A percentile compares a stretch with the other conserved stretches of the same genome.
phyloP scores from a whole-genome alignment of 2,329 filamentous ascomycete genomes.

The Colletotrichum tabaci region DNA sequence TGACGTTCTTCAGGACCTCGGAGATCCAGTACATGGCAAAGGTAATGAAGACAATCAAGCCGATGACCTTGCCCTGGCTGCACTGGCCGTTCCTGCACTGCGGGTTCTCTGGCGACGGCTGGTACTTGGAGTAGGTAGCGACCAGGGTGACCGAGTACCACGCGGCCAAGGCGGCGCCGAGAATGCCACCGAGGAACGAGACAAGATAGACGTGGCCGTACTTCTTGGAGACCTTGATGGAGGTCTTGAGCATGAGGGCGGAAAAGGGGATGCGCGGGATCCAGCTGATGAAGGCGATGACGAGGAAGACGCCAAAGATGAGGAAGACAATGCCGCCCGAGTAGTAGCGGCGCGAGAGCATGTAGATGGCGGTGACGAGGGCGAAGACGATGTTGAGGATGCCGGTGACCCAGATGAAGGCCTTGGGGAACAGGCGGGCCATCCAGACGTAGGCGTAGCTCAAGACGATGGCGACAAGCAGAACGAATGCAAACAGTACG shows the following conservation, averaged over 20 bases:
- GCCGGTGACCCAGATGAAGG: constrained; percentile 93
- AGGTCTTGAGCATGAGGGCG: constrained; percentile 88
- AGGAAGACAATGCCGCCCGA: constrained; percentile 90
- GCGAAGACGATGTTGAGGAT: constrained; percentile 90
- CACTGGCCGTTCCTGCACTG: constrained; percentile 75
- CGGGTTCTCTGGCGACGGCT: constrained; percentile 71
- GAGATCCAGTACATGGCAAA: constrained; percentile 96
- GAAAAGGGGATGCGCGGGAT: constrained; percentile 92
- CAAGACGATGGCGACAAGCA: constrained; percentile 80
- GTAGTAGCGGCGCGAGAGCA: constrained; percentile 83
- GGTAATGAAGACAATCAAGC: constrained; percentile 87
- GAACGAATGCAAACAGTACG: constrained; percentile 85
- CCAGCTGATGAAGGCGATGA: constrained; percentile 90
- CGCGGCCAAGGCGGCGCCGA: constrained; percentile 82
- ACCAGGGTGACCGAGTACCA: constrained; percentile 92
- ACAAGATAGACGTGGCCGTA: constrained; percentile 91
- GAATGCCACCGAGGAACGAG: constrained; percentile 84
- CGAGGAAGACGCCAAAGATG: constrained; percentile 83
- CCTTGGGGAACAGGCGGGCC: constrained; percentile 85
- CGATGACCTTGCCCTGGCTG: constrained; percentile 83
- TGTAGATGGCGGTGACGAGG: constrained; percentile 89
- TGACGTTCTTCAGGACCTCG: constrained; percentile 94
- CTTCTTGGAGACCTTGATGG: constrained; percentile 86
- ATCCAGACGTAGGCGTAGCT: constrained; percentile 84
- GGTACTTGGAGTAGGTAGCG: constrained; percentile 87